Evolutionary conservation across 768 basidiomycete genomes (phyloP).

Genomic region (Amyloporia xantha): DNA sequence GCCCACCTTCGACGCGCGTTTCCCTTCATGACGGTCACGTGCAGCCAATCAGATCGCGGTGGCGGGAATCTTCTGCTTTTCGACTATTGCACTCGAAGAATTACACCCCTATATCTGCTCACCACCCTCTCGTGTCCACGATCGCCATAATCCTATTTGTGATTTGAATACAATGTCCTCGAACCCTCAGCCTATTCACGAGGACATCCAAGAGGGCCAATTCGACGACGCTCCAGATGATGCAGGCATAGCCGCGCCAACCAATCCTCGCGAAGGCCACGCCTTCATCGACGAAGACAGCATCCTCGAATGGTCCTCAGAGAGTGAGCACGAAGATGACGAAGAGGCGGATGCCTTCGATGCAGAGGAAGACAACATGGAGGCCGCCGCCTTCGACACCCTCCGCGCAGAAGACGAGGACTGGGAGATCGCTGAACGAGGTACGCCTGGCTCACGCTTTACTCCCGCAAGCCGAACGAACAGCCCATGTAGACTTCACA

Average conservation of each 20-base stretch:
- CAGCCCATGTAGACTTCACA: slow-evolving; percentile 72
- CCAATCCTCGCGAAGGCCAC: slow-evolving; percentile 23
- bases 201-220: slow-evolving; percentile 45
- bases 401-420: slow-evolving; percentile 76
- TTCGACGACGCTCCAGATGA: slow-evolving; percentile 50
- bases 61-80: not conserved
- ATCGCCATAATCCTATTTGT: too few relatives aligned
- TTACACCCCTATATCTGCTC: too few relatives aligned
- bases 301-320: slow-evolving; percentile 22
- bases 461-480: slow-evolving; percentile 2
- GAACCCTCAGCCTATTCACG: too few relatives aligned
- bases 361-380: slow-evolving; percentile 33
- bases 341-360: slow-evolving; percentile 34
- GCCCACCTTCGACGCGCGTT: not conserved
- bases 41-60: not conserved
- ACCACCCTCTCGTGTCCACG: too few relatives aligned
- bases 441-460: slow-evolving; percentile 32
- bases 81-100: too few relatives aligned
- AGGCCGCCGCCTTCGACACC: slow-evolving; percentile 34
- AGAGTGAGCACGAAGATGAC: slow-evolving; percentile 30
- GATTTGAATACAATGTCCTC: not conserved
- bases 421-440: slow-evolving; percentile 82
- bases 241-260: not conserved
- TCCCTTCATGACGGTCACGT: not conserved
- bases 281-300: slow-evolving; percentile 27